Conservation (phyloP, 2,329 filamentous ascomycete genomes). For the Dichotomopilus funicola region DNA sequence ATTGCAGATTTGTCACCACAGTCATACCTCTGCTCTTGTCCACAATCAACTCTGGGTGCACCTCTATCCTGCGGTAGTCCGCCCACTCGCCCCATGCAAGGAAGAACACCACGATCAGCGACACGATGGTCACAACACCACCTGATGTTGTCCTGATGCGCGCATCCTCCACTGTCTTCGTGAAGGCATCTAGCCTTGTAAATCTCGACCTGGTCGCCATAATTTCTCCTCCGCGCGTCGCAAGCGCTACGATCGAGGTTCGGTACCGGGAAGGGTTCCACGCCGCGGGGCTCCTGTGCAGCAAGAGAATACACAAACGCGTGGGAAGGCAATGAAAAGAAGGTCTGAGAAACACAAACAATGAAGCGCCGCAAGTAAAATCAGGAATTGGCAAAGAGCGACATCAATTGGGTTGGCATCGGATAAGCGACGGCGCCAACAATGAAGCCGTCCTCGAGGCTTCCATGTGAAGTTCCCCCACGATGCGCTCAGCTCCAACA, state of each 20-base stretch:
- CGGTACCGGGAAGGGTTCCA: conserved; percentile 3
- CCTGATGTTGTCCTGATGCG: conserved; percentile 92
- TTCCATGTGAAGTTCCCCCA: conserved; percentile 5
- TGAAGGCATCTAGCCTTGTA: conserved; percentile 95
- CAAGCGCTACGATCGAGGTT: conserved; percentile 5
- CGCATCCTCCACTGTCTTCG: conserved; percentile 98
- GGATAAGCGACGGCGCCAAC: background rate
- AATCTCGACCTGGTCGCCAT: conserved; percentile 94
- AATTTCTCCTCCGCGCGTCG: conserved; percentile 17
- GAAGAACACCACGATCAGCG: conserved; percentile 79
- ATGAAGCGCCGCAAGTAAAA: background rate
- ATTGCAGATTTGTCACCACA: too few species aligned
- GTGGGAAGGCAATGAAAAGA: background rate
- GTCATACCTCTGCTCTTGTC: conserved; percentile 82
- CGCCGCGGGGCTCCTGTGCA: conserved; percentile 6
- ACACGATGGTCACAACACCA: conserved; percentile 88
- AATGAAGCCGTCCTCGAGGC: conserved; percentile 1
- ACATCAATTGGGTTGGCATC: conserved; percentile 16
- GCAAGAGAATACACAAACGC: background rate
- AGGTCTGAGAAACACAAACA: background rate
- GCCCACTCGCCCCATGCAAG: conserved; percentile 93
- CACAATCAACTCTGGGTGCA: conserved; percentile 88
- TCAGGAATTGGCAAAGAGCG: conserved; percentile 7
- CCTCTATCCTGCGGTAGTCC: conserved; percentile 79
- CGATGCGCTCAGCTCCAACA: conserved; percentile 8